Conservation (phyloP, 805 yeast genomes). For the Saccharomycopsis olivae region DNA sequence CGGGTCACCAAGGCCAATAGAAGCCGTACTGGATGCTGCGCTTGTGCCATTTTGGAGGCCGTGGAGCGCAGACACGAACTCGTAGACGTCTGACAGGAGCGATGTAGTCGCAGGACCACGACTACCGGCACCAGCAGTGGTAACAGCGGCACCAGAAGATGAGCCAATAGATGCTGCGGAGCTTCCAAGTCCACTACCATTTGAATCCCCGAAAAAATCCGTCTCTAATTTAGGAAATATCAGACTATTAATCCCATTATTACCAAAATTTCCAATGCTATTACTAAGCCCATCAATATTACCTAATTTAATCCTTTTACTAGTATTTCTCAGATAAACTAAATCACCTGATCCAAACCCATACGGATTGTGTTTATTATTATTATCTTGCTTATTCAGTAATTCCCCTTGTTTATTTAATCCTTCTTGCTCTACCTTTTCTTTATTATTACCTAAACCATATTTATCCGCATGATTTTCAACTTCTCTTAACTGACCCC, state of each 20-base stretch:
- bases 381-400: not conserved
- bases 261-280: too few relatives aligned
- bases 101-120: not conserved
- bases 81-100: slow-evolving; percentile 4
- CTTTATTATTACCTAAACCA: not conserved
- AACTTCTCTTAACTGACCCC: slow-evolving; percentile 5
- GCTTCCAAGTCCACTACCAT: too few relatives aligned
- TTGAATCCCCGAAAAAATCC: slow-evolving; percentile 6
- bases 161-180: too few relatives aligned
- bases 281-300: not conserved
- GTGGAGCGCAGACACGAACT: slow-evolving; percentile 15
- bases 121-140: not conserved
- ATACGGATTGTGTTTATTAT: not conserved
- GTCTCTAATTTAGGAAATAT: slow-evolving; percentile 12
- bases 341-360: slow-evolving; percentile 17
- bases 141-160: too few relatives aligned
- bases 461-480: not conserved
- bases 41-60: not conserved
- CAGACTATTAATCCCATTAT: not conserved
- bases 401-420: not conserved
- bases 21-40: not conserved
- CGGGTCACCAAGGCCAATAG: not conserved
- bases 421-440: not conserved
- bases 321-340: slow-evolving; percentile 2
- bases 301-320: not conserved